These are phyloP conservation scores for Mycena olivaceomarginata DNA, from an alignment of 768 basidiomycete genomes.

Conservation along the genomic window DNA sequence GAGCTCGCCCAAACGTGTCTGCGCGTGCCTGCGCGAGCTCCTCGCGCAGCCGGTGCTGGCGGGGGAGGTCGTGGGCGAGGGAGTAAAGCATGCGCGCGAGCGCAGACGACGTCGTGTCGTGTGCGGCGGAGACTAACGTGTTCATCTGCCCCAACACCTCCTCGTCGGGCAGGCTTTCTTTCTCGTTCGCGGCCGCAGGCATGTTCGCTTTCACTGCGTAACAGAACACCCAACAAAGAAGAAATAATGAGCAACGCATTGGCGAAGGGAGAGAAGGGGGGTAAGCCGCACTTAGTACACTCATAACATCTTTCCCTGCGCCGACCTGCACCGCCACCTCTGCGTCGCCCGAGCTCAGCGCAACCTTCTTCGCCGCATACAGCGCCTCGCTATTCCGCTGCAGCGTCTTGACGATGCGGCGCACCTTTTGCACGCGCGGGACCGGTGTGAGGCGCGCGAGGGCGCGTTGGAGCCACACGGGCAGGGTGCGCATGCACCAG, in stretches of 20 bases:
- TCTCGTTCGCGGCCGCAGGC: slow-evolving; percentile 22
- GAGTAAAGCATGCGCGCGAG: slow-evolving; percentile 21
- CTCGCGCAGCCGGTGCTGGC: slow-evolving; percentile 26
- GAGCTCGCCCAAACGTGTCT: slow-evolving; percentile 14
- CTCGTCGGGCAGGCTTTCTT: slow-evolving; percentile 25
- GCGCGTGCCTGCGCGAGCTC: slow-evolving; percentile 16
- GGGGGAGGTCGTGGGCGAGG: slow-evolving; percentile 31
- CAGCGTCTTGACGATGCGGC: slow-evolving; percentile 24
- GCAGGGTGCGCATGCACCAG: slow-evolving; percentile 27
- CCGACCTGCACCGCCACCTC: slow-evolving; percentile 20
- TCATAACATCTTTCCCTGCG: slow-evolving; percentile 23
- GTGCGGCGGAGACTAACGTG: slow-evolving; percentile 20
- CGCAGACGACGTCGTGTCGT: slow-evolving; percentile 27
- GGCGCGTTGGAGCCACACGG: slow-evolving; percentile 21
- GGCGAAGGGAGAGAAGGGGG: slow-evolving; percentile 9
- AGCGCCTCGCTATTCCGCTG: slow-evolving; percentile 21
- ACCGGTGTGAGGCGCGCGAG: slow-evolving; percentile 15
- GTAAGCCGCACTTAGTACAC: slow-evolving; percentile 20
- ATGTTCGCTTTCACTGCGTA: slow-evolving; percentile 21
- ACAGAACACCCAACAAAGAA: neutral
- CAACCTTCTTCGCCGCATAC: slow-evolving; percentile 21
- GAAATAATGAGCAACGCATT: slow-evolving; percentile 8
- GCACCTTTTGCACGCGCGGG: slow-evolving; percentile 25
- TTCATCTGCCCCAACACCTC: slow-evolving; percentile 31
- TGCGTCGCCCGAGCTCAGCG: neutral